Conservation (phyloP, 129 eudicot species). For the Kitagawia praeruptora region DNA sequence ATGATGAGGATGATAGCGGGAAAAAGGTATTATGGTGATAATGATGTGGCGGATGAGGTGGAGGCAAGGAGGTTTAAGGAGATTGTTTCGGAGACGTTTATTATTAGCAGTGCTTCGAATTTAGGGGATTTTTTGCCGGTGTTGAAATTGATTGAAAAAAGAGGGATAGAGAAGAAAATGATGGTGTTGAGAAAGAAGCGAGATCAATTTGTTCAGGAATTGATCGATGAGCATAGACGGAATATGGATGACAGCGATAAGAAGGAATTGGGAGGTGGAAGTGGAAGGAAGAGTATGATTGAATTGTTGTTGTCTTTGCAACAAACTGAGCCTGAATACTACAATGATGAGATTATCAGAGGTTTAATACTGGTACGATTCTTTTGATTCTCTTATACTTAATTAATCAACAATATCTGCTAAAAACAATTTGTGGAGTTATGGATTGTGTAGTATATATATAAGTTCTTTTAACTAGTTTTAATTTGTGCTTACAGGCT, state of each 20-base stretch:
- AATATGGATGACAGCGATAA: neutral
- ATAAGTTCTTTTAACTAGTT: too few species aligned
- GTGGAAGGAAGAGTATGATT: conserved; percentile 23
- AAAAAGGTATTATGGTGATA: conserved; percentile 33
- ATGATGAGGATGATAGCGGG: conserved; percentile 58
- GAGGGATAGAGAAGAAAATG: conserved; percentile 28
- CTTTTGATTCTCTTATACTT: neutral
- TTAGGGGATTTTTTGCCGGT: conserved; percentile 28
- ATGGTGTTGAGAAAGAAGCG: conserved; percentile 14
- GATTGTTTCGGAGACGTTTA: conserved; percentile 18
- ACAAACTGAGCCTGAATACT: conserved; percentile 26
- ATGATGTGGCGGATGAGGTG: conserved; percentile 1
- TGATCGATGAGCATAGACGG: conserved; percentile 24
- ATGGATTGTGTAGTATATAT: too few species aligned
- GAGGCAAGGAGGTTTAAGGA: conserved; percentile 18
- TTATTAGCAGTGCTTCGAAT: conserved; percentile 11
- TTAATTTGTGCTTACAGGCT: too few species aligned
- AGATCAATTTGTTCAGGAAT: conserved; percentile 30
- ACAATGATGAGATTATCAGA: conserved; percentile 27
- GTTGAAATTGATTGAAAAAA: conserved; percentile 25
- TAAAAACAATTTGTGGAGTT: neutral
- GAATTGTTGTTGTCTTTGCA: conserved; percentile 28
- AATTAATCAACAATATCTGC: neutral
- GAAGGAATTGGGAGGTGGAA: neutral
- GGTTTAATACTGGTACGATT: conserved; percentile 31